Base-by-base conservation (phyloP, 441 rosid genomes). In the Sinapis alba region DNA sequence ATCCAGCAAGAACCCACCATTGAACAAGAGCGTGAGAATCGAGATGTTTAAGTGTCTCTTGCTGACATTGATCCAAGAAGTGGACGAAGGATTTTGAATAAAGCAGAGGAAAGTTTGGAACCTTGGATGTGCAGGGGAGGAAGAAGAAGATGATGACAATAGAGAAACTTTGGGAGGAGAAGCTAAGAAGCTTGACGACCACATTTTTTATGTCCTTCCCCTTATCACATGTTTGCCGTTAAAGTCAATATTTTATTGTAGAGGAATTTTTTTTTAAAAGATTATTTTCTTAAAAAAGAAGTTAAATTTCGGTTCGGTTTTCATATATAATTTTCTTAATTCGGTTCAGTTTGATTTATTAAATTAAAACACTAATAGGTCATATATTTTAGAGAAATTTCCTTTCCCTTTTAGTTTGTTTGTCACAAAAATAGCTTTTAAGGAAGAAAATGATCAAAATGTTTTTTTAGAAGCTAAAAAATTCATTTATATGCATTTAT, bases 1-100 rank as follows among this genome's bases (percentile, higher is more conserved):
- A 20, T 68, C 59, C 47, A 85, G 73, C 21, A 69, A 67, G n/a
- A 78, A 73, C 73, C 85, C 89, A 77, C 85, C 90, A 76, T 82
- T 82, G n/a, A 88, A 68, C 73, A 86, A 2, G 2, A 87, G 67
- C 0, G 83, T 85, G 69, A 90, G 69, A 64, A 82, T n/a, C 64
- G 93, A 86, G 73, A 86, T 74, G 73, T 72, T 81, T 12, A 89
- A 78, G 26, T 69, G 81, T 88, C 98, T 87, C 72, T 80, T 89
- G 83, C 77, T 78, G 62, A 78, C 43, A 72, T 13, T 73, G 69
- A 78, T 32, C 0, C 38, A 21, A 53, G 3, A 4, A 1, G 41
- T 53, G 6, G 56, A 51, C 8, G 77, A 38, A 2, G 19, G 66
- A 11, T 68, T 68, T 45, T 73, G 70, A 13, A 24, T 10, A 7